These are phyloP conservation scores for Tylopilus subfusipes DNA, from an alignment of 768 basidiomycete species.

Conservation along the genomic window DNA sequence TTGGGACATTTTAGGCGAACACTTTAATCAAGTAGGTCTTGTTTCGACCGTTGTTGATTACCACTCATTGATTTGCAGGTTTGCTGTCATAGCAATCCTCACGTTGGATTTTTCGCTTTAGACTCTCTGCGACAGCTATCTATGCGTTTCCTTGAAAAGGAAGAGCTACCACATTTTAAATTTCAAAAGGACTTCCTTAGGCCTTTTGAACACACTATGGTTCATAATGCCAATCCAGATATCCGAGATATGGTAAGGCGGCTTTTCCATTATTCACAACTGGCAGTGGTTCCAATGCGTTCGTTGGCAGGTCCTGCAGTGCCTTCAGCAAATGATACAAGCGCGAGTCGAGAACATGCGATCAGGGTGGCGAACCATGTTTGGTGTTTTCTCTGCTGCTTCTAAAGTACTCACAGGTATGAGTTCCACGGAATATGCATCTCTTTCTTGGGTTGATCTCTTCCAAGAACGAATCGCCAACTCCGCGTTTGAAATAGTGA, in stretches of 20 bases:
- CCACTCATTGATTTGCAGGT: conserved; percentile 52
- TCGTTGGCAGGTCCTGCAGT: conserved; percentile 78
- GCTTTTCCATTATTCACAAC: neutral
- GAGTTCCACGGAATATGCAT: conserved; percentile 14
- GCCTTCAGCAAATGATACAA: conserved; percentile 98
- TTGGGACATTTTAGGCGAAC: conserved; percentile 97
- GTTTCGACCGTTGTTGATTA: neutral
- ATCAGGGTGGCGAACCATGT: conserved; percentile 99
- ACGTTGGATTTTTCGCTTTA: conserved; percentile 94
- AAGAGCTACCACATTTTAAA: conserved; percentile 96
- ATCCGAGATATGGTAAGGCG: conserved; percentile 88
- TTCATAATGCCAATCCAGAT: conserved; percentile 93
- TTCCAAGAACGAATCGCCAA: conserved; percentile 78
- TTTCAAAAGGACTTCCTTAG: conserved; percentile 99
- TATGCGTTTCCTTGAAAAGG: conserved; percentile 98
- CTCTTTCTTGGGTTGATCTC: neutral
- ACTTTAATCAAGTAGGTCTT: conserved; percentile 84
- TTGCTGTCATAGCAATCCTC: conserved; percentile 96
- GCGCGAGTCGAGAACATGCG: conserved; percentile 91
- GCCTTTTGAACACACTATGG: conserved; percentile 98
- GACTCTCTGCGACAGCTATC: conserved; percentile 95
- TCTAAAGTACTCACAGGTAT: conserved; percentile 86
- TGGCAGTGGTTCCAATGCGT: neutral
- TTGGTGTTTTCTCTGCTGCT: conserved; percentile 95
- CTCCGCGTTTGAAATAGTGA: conserved; percentile 95